A percentile compares a stretch with the other conserved stretches of the same genome.
phyloP scores from a whole-genome alignment of 345 rosid genomes.

The Streptanthus diversifolius region DNA sequence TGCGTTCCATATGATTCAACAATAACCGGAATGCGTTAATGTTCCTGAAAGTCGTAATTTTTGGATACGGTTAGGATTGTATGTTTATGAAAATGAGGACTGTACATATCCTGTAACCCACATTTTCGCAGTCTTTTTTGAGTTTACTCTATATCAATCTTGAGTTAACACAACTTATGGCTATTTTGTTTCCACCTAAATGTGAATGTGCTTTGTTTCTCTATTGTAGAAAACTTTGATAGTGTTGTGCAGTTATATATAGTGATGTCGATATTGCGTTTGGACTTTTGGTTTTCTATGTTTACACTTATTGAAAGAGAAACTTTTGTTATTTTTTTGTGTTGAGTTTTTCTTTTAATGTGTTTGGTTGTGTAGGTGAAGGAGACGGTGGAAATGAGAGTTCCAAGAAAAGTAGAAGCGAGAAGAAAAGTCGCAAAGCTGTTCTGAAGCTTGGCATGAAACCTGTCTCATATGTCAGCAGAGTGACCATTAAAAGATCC shows the following conservation, averaged over 20 bases:
- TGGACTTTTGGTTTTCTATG: not conserved
- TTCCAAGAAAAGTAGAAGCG: conserved; percentile 77
- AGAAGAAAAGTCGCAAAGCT: conserved; percentile 81
- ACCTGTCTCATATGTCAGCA: conserved; percentile 67
- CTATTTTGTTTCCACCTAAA: not conserved
- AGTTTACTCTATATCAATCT: no score
- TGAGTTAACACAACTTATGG: no score
- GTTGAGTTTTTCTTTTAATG: no score
- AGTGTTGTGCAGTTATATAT: no score
- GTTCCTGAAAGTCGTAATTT: no score
- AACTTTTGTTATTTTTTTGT: not conserved
- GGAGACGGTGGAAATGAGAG: conserved; percentile 56
- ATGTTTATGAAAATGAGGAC: no score
- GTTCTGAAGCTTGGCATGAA: conserved; percentile 80
- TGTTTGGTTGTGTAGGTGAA: conserved; percentile 1
- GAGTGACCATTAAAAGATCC: conserved; percentile 76
- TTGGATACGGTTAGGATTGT: no score
- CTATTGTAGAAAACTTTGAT: no score
- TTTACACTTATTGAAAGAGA: not conserved
- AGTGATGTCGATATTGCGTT: not conserved
- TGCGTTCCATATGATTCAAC: no score
- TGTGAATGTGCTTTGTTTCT: not conserved
- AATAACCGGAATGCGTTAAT: no score
- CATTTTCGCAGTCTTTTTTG: no score
- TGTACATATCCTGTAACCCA: no score